phyloP scores from a whole-genome alignment of 2,329 filamentous ascomycete species.

The Monosporascus sp. region DNA sequence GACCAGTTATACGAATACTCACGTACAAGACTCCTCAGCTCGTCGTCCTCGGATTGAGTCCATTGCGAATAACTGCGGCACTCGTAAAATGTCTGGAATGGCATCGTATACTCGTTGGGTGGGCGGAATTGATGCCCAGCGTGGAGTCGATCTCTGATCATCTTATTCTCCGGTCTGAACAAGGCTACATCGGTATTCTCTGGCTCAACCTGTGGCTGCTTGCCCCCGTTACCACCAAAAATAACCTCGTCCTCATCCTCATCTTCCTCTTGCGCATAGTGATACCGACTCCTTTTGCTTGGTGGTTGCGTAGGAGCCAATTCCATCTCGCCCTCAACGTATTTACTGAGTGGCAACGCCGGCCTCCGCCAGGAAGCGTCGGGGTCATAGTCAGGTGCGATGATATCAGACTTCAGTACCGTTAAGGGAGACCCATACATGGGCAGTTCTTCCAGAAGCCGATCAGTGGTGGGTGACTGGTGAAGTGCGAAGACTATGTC shows the following conservation, averaged over 20 bases:
- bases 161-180: conserved; percentile 84
- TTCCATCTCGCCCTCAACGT: conserved; percentile 73
- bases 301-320: conserved; percentile 61
- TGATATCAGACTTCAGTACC: conserved; percentile 52
- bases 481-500: conserved; percentile 76
- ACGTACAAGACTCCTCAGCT: conserved; percentile 75
- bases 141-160: conserved; percentile 83
- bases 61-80: conserved; percentile 82
- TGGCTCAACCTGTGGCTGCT: conserved; percentile 48
- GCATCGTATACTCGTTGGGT: conserved; percentile 88
- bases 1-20: conserved; percentile 99
- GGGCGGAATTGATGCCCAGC: conserved; percentile 90
- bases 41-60: conserved; percentile 85
- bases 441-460: conserved; percentile 74
- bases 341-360: conserved; percentile 82
- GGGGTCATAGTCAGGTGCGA: conserved; percentile 53
- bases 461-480: conserved; percentile 68
- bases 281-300: conserved; percentile 74
- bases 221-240: conserved; percentile 25
- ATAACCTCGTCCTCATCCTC: conserved; percentile 38
- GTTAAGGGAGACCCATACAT: conserved; percentile 65
- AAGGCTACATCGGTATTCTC: conserved; percentile 74
- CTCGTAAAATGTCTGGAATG: conserved; percentile 85
- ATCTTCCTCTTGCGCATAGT: conserved; percentile 68
- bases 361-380: conserved; percentile 70